Conservation (phyloP, 306 rosid genomes). For the Fagus crenata region DNA sequence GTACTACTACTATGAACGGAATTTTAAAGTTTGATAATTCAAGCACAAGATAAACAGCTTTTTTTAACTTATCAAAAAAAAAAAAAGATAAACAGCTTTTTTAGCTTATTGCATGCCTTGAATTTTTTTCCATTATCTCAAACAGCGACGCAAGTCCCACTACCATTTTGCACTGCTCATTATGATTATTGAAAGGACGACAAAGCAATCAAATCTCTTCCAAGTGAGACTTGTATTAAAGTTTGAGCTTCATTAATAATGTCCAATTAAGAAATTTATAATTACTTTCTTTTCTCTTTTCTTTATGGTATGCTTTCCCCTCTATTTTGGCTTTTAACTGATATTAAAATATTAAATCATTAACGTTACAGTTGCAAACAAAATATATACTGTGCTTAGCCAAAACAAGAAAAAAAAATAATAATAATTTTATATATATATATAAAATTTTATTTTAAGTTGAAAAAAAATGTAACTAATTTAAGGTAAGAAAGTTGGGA, state of each 20-base stretch:
- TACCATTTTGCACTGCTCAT: conserved; percentile 4
- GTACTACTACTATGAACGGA: neutral
- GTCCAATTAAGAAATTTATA: conserved; percentile 1
- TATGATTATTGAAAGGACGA: conserved; percentile 22
- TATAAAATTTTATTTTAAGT: no score
- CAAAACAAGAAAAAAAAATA: neutral
- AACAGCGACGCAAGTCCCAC: conserved; percentile 28
- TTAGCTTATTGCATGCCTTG: conserved; percentile 15
- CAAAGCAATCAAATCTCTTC: conserved; percentile 20
- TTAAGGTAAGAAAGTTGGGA: neutral
- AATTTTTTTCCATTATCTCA: conserved; percentile 22
- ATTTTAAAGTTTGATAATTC: conserved; percentile 1
- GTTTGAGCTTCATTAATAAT: conserved; percentile 4
- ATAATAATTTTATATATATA: neutral
- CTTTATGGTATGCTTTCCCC: conserved; percentile 26
- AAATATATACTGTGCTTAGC: no score
- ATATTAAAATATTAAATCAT: conserved; percentile 12
- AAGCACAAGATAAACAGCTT: neutral
- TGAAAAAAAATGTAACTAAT: no score
- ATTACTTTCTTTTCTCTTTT: conserved; percentile 5
- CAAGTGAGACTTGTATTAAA: conserved; percentile 16
- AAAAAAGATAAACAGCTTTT: neutral
- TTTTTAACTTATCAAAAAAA: neutral
- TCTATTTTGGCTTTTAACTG: conserved; percentile 34
- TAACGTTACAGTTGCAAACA: neutral